Evolutionary conservation across 495 filamentous ascomycete species (phyloP), one percentile per base, ranked within the genome.

Genomic region (Penicillium macrosclerotiorum): DNA sequence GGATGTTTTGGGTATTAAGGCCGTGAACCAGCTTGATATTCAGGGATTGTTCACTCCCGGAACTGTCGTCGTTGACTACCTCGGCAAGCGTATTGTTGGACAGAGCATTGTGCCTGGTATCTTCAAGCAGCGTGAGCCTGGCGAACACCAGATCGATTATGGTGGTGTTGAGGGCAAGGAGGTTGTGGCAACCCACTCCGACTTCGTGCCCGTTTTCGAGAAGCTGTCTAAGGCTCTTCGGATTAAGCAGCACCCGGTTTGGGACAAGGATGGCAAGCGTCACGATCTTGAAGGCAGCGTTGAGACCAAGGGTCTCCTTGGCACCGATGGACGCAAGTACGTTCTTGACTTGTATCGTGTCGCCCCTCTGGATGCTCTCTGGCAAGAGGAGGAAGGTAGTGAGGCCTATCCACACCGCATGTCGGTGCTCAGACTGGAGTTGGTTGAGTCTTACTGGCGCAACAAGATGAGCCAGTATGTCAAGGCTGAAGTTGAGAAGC

Each of bases 51-150:
- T 92, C 62, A 96, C 92, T 11, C 89, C 94, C 0, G 94, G 92
- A 30, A 99, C 94, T 14, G 88, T 96, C 13, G 90, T 97, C 8
- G 88, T 97, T 1, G 94, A 99, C 67, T 99, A 97, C 62, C 78
- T 97, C 19, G 94, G 94, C 37, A 96, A 93, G 75, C 89, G 94
- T 45, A 85, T 99, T 49, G 93, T 99, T 30, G 94, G 90, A 25
- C 94, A 99, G 73, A 96, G 89, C 59, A 96, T 99, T 49, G 94
- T 99, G 5, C 94, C 94, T 4, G 94, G 94, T 37, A 99, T 99
- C 60, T 99, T 99, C 81, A 95, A 95, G 71, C 94, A 96, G 71
- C 84, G 92, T 17, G 94, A 96, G 57, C 89, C 90, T 14, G 94
- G 91, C 35, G 92, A 96, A 78, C 89, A 93, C 66, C 94, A 96